phyloP scores from a whole-genome alignment of 257 asterid species.

The Jaltomata sinuosa region DNA sequence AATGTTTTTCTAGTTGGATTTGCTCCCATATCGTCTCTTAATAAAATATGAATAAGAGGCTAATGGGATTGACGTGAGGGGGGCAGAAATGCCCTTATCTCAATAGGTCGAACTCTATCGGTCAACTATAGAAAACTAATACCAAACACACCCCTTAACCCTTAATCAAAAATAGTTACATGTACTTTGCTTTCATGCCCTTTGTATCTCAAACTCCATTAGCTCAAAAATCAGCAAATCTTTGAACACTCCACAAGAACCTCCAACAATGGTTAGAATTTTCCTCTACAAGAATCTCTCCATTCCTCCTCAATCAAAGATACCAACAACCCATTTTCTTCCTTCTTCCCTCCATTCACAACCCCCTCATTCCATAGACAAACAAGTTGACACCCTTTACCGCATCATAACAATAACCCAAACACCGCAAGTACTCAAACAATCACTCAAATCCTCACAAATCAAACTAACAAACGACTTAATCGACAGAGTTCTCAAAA shows the following conservation, averaged over 20 bases:
- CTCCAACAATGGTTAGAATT: not conserved
- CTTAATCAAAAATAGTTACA: too few species aligned
- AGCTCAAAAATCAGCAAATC: not conserved
- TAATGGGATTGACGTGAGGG: too few species aligned
- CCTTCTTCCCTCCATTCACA: conserved; percentile 2
- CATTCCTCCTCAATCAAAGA: not conserved
- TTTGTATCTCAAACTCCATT: not conserved
- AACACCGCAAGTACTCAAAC: conserved; percentile 41
- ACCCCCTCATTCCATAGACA: conserved; percentile 9
- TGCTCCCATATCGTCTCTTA: too few species aligned
- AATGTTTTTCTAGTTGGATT: too few species aligned
- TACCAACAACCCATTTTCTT: not conserved
- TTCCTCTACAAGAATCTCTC: not conserved
- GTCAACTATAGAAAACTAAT: too few species aligned
- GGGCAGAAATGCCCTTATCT: too few species aligned
- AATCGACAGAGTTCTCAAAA: conserved; percentile 57
- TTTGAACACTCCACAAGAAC: not conserved
- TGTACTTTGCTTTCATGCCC: too few species aligned
- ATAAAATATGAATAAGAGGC: too few species aligned
- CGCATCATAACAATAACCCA: conserved; percentile 42
- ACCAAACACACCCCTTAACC: too few species aligned
- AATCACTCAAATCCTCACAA: conserved; percentile 41
- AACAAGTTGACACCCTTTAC: conserved; percentile 42
- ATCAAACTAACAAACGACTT: conserved; percentile 50
- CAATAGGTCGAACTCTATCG: too few species aligned